Conservation (phyloP, 2,329 filamentous ascomycete species). For the Apiospora hydei region DNA sequence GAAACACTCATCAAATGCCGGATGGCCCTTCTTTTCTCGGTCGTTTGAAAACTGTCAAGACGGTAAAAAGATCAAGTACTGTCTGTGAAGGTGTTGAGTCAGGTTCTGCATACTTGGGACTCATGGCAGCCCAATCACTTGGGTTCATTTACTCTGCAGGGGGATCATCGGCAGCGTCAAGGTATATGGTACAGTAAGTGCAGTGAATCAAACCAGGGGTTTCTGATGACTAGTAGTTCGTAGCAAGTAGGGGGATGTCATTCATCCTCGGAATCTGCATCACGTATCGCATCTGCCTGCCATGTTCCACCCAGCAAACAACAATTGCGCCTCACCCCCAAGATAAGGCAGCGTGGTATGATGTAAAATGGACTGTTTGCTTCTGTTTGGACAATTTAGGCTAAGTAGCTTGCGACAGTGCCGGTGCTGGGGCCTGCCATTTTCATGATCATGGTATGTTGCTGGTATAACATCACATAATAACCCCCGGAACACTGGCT, state of each 20-base stretch:
- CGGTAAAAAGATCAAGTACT: neutral
- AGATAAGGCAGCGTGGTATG: neutral
- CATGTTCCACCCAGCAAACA: conserved; percentile 10
- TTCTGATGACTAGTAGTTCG: neutral
- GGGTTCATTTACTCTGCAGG: neutral
- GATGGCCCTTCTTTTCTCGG: conserved; percentile 11
- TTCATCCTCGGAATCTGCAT: neutral
- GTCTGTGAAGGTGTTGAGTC: neutral
- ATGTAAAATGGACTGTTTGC: neutral
- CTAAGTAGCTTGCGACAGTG: conserved; percentile 12
- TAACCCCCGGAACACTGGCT: neutral
- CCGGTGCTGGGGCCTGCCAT: neutral
- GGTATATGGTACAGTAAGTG: conserved; percentile 16
- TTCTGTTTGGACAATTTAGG: neutral
- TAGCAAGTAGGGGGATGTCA: neutral
- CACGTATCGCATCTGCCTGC: neutral
- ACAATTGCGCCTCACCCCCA: neutral
- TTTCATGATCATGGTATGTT: conserved; percentile 1
- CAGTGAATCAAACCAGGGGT: conserved; percentile 18
- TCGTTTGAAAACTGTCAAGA: neutral
- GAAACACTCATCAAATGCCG: neutral
- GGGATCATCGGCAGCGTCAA: neutral
- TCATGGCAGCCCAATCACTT: conserved; percentile 14
- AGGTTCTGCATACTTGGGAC: conserved; percentile 8
- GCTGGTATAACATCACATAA: conserved; percentile 14